Evolutionary conservation across 345 rosid genomes (phyloP), one percentile per base, ranked within the genome.

Genomic region (Salix purpurea): DNA sequence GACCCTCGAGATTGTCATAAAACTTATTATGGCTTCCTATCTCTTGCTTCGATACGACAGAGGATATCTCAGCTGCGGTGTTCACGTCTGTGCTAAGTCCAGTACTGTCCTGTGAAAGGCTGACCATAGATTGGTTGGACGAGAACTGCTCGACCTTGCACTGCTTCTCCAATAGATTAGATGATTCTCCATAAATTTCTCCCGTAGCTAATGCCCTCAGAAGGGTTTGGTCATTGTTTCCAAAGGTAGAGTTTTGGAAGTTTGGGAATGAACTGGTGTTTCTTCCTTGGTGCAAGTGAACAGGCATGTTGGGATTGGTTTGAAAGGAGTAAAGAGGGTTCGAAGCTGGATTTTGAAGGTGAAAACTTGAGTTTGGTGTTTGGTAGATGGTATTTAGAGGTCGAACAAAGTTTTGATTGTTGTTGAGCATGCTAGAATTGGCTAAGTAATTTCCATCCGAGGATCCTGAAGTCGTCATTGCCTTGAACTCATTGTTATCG

Each of bases 111-210:
- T 87, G 92, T 10, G 94, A 90, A 5, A 56, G 88, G 77, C 85
- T 89, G 16, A 87, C 82, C 84, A 88, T 66, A 0, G 94, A 86
- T 54, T 87, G 94, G 46, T 86, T 88, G 0, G 91, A 90, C 0
- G 93, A 87, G 62, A 85, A 85, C 70, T 85, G 90, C 79, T 90
- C 91, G 60, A 74, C 77, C 77, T 86, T 90, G 87, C 90, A 85
- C 69, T 70, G 80, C 30, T 54, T 73, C 6, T 74, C 76, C 65
- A 65, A 40, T 52, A 9, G 44, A 40, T n/a, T 40, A 15, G 70
- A 28, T 34, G 71, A 37, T 50, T 70, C 77, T 48, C 62, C 76
- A 36, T n/a, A 66, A 26, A 3, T 52, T 19, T 52, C 18, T 19
- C 60, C 50, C 4, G 50, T 79, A 7, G 72, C 76, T 40, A 81